A percentile compares a stretch with the other conserved stretches of the same genome.
Conservation (phyloP, 2,329 filamentous ascomycete species). For the Ceratocystis huliohia region DNA sequence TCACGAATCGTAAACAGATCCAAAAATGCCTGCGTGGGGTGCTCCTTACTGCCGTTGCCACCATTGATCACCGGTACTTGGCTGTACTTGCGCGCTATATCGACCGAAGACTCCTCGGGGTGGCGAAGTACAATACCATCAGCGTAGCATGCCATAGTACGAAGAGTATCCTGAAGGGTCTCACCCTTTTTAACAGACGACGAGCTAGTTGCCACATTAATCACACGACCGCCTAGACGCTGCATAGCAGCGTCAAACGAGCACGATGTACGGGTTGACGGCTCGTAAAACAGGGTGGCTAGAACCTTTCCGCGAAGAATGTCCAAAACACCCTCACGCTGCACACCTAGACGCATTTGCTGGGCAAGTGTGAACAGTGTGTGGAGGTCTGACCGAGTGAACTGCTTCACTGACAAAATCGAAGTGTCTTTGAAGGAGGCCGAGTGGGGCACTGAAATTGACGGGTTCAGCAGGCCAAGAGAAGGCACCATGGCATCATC, state of each 20-base stretch:
- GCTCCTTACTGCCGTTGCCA: conserved; percentile 89
- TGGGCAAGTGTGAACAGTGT: conserved; percentile 91
- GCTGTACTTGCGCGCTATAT: conserved; percentile 74
- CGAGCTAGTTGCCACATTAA: conserved; percentile 67
- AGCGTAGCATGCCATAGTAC: conserved; percentile 85
- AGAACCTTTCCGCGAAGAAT: conserved; percentile 76
- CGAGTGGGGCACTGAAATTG: conserved; percentile 29
- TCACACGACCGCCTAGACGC: conserved; percentile 76
- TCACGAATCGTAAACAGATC: conserved; percentile 98
- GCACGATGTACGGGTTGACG: conserved; percentile 84
- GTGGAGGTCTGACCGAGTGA: conserved; percentile 76
- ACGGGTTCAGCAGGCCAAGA: conserved; percentile 14
- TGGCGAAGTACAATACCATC: conserved; percentile 95
- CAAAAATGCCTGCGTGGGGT: conserved; percentile 93
- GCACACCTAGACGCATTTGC: conserved; percentile 92
- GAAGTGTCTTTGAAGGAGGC: conserved; percentile 74
- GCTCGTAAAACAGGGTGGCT: conserved; percentile 93
- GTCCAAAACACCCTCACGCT: conserved; percentile 79
- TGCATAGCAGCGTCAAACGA: conserved; percentile 99
- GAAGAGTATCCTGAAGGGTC: conserved; percentile 80
- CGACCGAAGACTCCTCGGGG: conserved; percentile 67
- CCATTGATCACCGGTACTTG: conserved; percentile 92
- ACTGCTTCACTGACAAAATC: conserved; percentile 84
- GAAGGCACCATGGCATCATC: conserved; percentile 16
- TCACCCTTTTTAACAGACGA: conserved; percentile 94